Evolutionary conservation across 208 protist genomes (phyloP), one percentile per base, ranked within the genome.

Genomic region (Wallacemonas sp.): DNA sequence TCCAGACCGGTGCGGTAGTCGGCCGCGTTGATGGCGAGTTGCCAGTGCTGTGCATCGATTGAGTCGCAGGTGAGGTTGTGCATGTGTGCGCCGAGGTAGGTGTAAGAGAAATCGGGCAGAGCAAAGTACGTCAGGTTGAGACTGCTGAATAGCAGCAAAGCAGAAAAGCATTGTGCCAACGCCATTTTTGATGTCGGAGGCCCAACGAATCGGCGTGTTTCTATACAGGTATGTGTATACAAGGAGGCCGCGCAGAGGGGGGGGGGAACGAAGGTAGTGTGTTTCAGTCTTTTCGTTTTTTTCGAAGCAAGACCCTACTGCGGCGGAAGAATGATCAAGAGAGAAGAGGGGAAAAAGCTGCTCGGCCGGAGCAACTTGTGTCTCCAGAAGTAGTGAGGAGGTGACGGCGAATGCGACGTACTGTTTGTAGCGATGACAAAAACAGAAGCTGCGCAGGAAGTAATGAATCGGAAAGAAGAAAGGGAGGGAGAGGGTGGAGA

Each of bases 31-130:
- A 64, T 31, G 14, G 18, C 36, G 16, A 36, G 4, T 14, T 49
- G 57, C 36, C 41, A 46, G 18, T 4, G 4, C 12, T 36, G 3
- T 10, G 44, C 31, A 22, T 65, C 44, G 1, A 87, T 44, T 5
- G 63, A 29, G 4, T 7, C 29, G 57, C 79, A 90, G 3, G 59
- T 74, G 14, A 87, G 38, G 65, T 90, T 85, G 59, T 65, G 66
- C 41, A 77, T 36, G 50, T 67, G 62, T 0, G 65, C 68, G 0
- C 64, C 36, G 3, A 78, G 33, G 29, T 80, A 66, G 8, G 38
- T 72, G 36, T 65, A 29, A 20, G 74, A 65, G 25, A 90, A 75
- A 18, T 25, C 12, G 1, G 72, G 75, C 2, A 79, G 33, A 0
- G 61, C 12, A 8, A 84, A 44, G 22, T 29, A 39, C 0, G 66